Evolutionary conservation across 2,329 filamentous ascomycete genomes (phyloP).

Genomic region (Pseudocercospora eumusae): DNA sequence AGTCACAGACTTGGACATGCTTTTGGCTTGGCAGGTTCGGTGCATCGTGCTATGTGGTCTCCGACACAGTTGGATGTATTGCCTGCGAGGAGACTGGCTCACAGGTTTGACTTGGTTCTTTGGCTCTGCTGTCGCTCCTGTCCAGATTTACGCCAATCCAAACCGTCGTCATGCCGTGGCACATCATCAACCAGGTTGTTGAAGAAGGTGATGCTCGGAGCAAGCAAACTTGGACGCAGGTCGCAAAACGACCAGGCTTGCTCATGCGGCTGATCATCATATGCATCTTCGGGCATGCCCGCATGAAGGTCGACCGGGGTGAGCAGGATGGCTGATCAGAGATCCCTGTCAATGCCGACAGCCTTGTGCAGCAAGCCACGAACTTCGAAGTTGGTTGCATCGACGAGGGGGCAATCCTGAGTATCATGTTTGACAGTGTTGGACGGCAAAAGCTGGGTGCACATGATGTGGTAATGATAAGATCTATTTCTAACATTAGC

Average conservation of each 20-base stretch:
- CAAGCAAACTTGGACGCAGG: not conserved
- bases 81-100: no score
- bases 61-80: not conserved
- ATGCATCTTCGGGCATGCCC: not conserved
- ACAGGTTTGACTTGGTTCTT: no score
- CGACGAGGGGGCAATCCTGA: not conserved
- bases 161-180: not conserved
- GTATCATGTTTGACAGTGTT: not conserved
- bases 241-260: not conserved
- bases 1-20: not conserved
- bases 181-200: not conserved
- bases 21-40: not conserved
- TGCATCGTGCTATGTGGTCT: not conserved
- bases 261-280: not conserved
- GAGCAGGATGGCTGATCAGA: not conserved
- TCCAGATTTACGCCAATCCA: no score
- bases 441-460: not conserved
- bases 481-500: slow-evolving; percentile 1
- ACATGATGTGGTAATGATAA: not conserved
- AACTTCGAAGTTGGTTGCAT: not conserved
- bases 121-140: no score
- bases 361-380: not conserved
- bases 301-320: not conserved
- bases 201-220: not conserved
- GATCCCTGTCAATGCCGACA: not conserved